A percentile compares a stretch with the other conserved stretches of the same genome.
Evolutionary conservation across 805 yeast genomes (phyloP).

Genomic region (Cyberlindnera mycetangii): DNA sequence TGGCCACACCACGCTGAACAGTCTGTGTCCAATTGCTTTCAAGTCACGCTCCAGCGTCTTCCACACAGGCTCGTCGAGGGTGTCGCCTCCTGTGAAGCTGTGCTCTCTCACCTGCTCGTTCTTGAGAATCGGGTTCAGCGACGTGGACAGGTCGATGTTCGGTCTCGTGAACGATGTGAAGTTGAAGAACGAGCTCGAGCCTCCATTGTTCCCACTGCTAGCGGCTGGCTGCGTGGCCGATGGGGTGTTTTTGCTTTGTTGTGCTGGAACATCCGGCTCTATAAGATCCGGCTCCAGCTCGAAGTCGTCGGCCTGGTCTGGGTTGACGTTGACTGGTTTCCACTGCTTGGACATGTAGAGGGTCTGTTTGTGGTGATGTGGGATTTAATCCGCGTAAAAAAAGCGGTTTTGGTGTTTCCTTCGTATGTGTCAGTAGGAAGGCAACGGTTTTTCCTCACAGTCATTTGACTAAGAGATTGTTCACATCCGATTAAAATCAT

Average conservation of each 20-base stretch:
- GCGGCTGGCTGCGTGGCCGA: constrained; percentile 2
- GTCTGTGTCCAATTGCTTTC: constrained; percentile 39
- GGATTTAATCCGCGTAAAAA: too few species aligned
- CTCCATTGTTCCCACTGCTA: not conserved
- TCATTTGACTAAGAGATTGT: constrained; percentile 31
- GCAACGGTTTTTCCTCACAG: constrained; percentile 31
- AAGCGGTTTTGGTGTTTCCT: constrained; percentile 11
- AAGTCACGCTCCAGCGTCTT: constrained; percentile 50
- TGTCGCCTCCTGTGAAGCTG: constrained; percentile 58
- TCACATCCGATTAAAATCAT: constrained; percentile 29
- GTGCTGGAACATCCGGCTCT: constrained; percentile 25
- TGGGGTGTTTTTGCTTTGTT: constrained; percentile 7
- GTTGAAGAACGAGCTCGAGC: constrained; percentile 25
- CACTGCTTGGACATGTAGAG: constrained; percentile 24
- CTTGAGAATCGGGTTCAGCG: constrained; percentile 31
- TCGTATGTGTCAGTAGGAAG: constrained; percentile 27
- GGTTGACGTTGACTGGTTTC: constrained; percentile 29
- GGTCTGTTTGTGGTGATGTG: not conserved
- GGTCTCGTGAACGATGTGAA: constrained; percentile 29
- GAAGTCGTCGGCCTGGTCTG: constrained; percentile 28
- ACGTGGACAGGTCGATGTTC: constrained; percentile 30
- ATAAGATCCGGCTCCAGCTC: constrained; percentile 29
- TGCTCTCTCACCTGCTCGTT: constrained; percentile 29
- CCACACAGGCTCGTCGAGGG: constrained; percentile 67
- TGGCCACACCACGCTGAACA: constrained; percentile 44